A percentile compares a stretch with the other conserved stretches of the same genome.
These are phyloP conservation scores for Nannochloropsis salina DNA, from an alignment of 108 stramenopile genomes.

Conservation along the genomic window DNA sequence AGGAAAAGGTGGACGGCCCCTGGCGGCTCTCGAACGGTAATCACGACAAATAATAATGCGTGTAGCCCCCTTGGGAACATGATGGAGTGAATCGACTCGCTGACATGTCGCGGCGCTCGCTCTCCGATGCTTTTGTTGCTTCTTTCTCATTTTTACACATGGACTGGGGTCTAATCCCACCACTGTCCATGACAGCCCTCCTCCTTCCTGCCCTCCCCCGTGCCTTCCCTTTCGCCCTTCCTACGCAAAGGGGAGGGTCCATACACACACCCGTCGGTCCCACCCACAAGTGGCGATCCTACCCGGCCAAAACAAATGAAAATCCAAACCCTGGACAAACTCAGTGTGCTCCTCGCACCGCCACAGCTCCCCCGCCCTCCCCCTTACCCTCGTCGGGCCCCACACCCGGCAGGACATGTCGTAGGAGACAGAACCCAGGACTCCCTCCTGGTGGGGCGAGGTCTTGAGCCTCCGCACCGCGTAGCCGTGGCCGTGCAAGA, in stretches of 20 bases:
- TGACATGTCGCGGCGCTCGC: too few relatives aligned
- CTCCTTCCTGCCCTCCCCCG: not conserved
- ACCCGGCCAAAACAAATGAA: constrained; percentile 32
- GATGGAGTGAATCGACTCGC: too few relatives aligned
- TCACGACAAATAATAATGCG: too few relatives aligned
- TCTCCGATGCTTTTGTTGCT: too few relatives aligned
- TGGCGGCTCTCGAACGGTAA: too few relatives aligned
- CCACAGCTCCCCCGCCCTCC: constrained; percentile 14
- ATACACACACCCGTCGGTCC: constrained; percentile 45
- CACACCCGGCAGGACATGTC: constrained; percentile 49
- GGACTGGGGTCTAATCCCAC: too few relatives aligned
- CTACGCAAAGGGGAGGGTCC: not conserved
- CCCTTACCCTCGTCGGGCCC: constrained; percentile 23
- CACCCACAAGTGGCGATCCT: constrained; percentile 39
- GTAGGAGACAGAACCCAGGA: constrained; percentile 45
- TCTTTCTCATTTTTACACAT: too few relatives aligned
- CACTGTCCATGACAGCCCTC: too few relatives aligned
- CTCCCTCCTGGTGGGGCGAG: constrained; percentile 37
- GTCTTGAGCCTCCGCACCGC: constrained; percentile 44
- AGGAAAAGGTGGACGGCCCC: too few relatives aligned
- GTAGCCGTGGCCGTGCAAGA: constrained; percentile 44
- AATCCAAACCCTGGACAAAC: constrained; percentile 45
- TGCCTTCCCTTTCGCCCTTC: not conserved
- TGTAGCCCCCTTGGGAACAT: too few relatives aligned
- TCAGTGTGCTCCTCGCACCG: constrained; percentile 46